Conservation (phyloP, 2,329 filamentous ascomycete genomes). For the Pestalotiopsis sp. region DNA sequence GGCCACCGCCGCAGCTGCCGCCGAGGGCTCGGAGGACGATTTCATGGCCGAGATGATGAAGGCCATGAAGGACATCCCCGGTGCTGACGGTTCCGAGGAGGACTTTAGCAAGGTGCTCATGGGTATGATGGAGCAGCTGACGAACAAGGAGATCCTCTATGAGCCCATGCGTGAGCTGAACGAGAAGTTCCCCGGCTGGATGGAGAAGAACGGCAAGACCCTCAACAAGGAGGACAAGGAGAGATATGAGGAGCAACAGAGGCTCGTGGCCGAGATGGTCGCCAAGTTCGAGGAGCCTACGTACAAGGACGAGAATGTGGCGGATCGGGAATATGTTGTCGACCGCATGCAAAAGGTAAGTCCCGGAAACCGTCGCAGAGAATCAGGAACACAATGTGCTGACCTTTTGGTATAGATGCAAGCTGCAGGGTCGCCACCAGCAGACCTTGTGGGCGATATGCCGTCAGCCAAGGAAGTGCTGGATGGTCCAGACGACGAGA, state of each 20-base stretch:
- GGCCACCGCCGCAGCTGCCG: constrained; percentile 76
- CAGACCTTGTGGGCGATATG: constrained; percentile 90
- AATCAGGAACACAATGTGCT: background rate
- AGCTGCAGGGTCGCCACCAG: constrained; percentile 86
- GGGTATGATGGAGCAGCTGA: constrained; percentile 98
- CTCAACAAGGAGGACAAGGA: constrained; percentile 73
- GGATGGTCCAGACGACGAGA: constrained; percentile 58
- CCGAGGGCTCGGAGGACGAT: constrained; percentile 70
- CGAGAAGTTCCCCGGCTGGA: constrained; percentile 89
- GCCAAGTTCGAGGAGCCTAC: constrained; percentile 80
- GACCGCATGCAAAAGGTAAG: constrained; percentile 96
- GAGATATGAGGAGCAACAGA: constrained; percentile 80
- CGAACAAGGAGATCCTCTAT: constrained; percentile 96
- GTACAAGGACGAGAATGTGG: constrained; percentile 81
- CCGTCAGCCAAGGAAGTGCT: constrained; percentile 77
- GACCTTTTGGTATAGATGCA: constrained; percentile 76
- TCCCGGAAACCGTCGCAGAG: background rate
- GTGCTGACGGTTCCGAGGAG: constrained; percentile 67
- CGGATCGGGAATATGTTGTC: constrained; percentile 89
- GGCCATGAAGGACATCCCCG: constrained; percentile 72
- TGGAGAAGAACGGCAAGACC: constrained; percentile 73
- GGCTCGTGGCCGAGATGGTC: constrained; percentile 83
- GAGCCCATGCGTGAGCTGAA: constrained; percentile 98
- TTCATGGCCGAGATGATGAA: constrained; percentile 92
- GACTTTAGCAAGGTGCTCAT: constrained; percentile 94